A percentile compares a stretch with the other conserved stretches of the same genome.
Evolutionary conservation across 495 filamentous ascomycete genomes (phyloP).

Genomic region (Aspergillus sclerotioniger): DNA sequence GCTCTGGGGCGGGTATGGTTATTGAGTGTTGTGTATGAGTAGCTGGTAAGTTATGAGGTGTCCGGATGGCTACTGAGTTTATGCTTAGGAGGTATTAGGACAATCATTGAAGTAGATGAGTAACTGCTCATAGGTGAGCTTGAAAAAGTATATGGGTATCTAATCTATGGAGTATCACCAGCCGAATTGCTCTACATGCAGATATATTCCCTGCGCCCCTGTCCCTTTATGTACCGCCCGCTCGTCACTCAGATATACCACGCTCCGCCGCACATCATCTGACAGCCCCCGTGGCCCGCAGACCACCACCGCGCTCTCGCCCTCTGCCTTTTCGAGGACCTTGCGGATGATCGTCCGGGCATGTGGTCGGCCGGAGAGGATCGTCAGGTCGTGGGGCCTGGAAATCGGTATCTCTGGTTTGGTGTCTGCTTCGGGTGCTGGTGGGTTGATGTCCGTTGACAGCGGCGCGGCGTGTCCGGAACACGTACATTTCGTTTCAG

Average conservation of each 20-base stretch:
- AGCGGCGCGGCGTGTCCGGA: constrained; percentile 19
- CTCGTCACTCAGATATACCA: constrained; percentile 75
- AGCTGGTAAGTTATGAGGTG: background rate
- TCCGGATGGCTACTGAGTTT: background rate
- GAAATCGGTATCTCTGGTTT: background rate
- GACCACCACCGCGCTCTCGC: constrained; percentile 80
- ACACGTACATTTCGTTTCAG: constrained; percentile 31
- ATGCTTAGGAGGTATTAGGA: background rate
- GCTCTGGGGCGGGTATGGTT: background rate
- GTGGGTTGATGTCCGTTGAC: background rate
- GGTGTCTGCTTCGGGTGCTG: constrained; percentile 1
- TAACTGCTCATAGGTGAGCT: too few relatives aligned
- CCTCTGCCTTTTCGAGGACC: constrained; percentile 67
- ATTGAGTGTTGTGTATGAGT: background rate
- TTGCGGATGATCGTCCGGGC: constrained; percentile 48
- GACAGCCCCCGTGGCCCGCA: constrained; percentile 72
- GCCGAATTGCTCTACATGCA: constrained; percentile 46
- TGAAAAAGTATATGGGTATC: background rate
- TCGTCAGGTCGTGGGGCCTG: constrained; percentile 7
- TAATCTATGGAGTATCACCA: constrained; percentile 18
- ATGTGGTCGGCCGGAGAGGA: constrained; percentile 43
- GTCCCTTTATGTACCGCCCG: constrained; percentile 88
- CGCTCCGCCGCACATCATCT: constrained; percentile 61
- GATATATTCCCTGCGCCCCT: constrained; percentile 72
- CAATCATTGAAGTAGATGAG: too few relatives aligned